A percentile compares a stretch with the other conserved stretches of the same genome.
Evolutionary conservation across 495 filamentous ascomycete genomes (phyloP).

Genomic region (Penicillium parvum): DNA sequence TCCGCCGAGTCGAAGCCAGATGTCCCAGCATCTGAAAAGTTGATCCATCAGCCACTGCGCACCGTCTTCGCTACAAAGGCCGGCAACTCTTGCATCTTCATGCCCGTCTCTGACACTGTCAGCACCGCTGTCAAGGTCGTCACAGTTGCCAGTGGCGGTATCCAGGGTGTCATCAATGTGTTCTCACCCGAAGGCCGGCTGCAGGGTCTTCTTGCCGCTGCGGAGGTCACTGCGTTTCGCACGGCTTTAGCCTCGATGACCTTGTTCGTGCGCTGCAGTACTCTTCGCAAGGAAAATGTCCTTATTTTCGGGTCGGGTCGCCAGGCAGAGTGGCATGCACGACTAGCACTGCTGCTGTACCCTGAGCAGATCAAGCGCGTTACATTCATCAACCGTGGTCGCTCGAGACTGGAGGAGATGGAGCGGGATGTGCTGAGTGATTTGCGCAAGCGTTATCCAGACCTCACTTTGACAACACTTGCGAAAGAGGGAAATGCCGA

Average conservation of each 20-base stretch:
- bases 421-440: slow-evolving; percentile 24
- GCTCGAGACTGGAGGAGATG: slow-evolving; percentile 40
- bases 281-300: slow-evolving; percentile 54
- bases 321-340: slow-evolving; percentile 91
- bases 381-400: slow-evolving; percentile 70
- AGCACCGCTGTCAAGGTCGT: slow-evolving; percentile 62
- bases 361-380: slow-evolving; percentile 62
- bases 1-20: slow-evolving; percentile 23
- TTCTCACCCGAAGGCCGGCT: slow-evolving; percentile 64
- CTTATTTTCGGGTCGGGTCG: slow-evolving; percentile 82
- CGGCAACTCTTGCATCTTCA: slow-evolving; percentile 75
- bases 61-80: slow-evolving; percentile 64
- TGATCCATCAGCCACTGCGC: slow-evolving; percentile 70
- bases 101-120: slow-evolving; percentile 67
- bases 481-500: slow-evolving; percentile 27
- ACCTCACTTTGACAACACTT: slow-evolving; percentile 19
- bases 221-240: slow-evolving; percentile 86
- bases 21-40: slow-evolving; percentile 16
- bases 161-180: slow-evolving; percentile 73
- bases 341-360: slow-evolving; percentile 67
- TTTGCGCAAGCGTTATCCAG: slow-evolving; percentile 24
- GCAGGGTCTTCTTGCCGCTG: slow-evolving; percentile 75
- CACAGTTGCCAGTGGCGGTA: slow-evolving; percentile 37
- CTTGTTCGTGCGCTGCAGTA: slow-evolving; percentile 55
- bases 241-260: slow-evolving; percentile 83